Conservation (phyloP, 768 basidiomycete species). For the Grammothele lineata region DNA sequence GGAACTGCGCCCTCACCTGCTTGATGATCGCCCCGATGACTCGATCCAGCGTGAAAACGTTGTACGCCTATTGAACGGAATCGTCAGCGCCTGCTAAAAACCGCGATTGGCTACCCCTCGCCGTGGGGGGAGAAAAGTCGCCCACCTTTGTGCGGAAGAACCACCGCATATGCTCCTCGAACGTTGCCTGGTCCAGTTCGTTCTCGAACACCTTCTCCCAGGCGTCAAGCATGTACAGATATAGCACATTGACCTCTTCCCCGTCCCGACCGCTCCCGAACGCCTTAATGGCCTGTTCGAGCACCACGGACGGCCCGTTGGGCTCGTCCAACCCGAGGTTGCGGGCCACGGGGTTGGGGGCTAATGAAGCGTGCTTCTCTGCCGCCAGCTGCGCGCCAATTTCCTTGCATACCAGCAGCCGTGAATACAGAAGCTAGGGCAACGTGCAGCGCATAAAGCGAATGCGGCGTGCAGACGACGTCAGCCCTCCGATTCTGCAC, state of each 20-base stretch:
- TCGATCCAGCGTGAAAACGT: constrained; percentile 92
- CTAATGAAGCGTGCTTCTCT: constrained; percentile 58
- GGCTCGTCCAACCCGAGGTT: constrained; percentile 85
- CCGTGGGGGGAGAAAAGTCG: constrained; percentile 12
- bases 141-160: constrained; percentile 84
- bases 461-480: background rate
- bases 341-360: constrained; percentile 78
- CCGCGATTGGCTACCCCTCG: constrained; percentile 2
- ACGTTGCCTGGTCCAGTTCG: constrained; percentile 87
- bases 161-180: constrained; percentile 95
- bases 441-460: constrained; percentile 1
- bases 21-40: constrained; percentile 85
- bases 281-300: constrained; percentile 63
- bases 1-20: constrained; percentile 61
- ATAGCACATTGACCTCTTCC: constrained; percentile 64
- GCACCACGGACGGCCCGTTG: constrained; percentile 63
- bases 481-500: background rate
- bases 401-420: constrained; percentile 81
- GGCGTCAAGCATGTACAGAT: constrained; percentile 83
- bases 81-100: constrained; percentile 29
- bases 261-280: constrained; percentile 40
- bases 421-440: constrained; percentile 79
- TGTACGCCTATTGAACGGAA: constrained; percentile 61
- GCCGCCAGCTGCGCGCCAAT: constrained; percentile 68
- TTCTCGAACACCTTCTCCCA: constrained; percentile 93